Base-by-base conservation (phyloP, 2,329 filamentous ascomycete genomes). In the Colletotrichum truncatum region DNA sequence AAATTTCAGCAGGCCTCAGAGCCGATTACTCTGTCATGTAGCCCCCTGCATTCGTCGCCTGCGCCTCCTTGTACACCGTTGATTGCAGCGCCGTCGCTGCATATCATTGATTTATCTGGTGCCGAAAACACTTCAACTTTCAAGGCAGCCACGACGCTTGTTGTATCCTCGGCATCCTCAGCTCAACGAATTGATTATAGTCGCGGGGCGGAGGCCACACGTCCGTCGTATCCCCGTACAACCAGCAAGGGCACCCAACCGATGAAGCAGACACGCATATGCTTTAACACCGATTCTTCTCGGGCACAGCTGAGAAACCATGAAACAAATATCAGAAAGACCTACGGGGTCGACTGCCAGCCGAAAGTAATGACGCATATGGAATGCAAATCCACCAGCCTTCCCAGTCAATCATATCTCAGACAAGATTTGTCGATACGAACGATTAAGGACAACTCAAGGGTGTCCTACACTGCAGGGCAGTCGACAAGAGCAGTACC, bases 21-120 rank as follows among this genome's bases (percentile, higher is more conserved):
- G 70, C 69, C 81, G 66, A 82, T 84, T 74, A 51, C 79, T 68
- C 78, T 84, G 73, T 74, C 78, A 69, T 84, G 81, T 73, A 83
- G 81, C 67, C 81, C 82, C 54, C 68, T 73, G 73, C 61, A 30
- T 46, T 26, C 73, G 67, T 76, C 78, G 68, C 72, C 75, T 74
- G 58, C 74, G 67, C 49, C 65, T 64, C 67, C 70, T 66, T 65
- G 68, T 64, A 66, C 74, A 43, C 63, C 72, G 66, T 45, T 68
- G 56, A 67, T 4, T 4, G 12, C 41, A 9, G 14, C 28, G 16
- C 11, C 43, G n/a, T 26, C 62, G 16, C 28, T 25, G 25, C 25
- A 46, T 11, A 38, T 62, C 6, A 43, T 65, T 26, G 62, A 65
- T 43, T 26, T 65, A 14, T 62, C 43, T 21, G 49, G 57, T n/a